Conservation (phyloP, 129 eudicot species). For the Gnaphalium uliginosum region DNA sequence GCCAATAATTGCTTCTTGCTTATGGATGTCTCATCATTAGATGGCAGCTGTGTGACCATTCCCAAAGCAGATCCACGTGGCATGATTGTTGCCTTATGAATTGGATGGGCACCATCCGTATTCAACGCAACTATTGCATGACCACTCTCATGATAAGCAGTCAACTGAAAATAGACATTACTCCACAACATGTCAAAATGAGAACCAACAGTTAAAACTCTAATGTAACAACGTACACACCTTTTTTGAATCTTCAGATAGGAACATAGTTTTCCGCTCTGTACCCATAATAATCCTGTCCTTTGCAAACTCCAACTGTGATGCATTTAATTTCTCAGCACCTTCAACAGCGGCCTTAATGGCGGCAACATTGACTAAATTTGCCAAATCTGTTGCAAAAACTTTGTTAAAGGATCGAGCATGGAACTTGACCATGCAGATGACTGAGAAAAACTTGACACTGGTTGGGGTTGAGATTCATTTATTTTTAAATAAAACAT, state of each 20-base stretch:
- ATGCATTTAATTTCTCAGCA: conserved; percentile 66
- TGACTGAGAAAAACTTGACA: background rate
- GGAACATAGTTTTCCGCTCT: conserved; percentile 83
- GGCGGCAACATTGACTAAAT: conserved; percentile 92
- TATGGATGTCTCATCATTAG: conserved; percentile 84
- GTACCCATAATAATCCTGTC: conserved; percentile 97
- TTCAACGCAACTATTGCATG: conserved; percentile 95
- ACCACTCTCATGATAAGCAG: conserved; percentile 97
- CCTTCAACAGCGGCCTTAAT: conserved; percentile 99
- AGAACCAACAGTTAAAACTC: background rate
- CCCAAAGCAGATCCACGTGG: conserved; percentile 97
- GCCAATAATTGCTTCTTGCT: conserved; percentile 91
- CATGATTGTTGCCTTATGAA: conserved; percentile 93
- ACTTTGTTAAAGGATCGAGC: background rate
- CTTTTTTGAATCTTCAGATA: conserved; percentile 88
- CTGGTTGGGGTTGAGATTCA: background rate
- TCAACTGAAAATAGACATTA: conserved; percentile 52
- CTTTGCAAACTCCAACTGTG: conserved; percentile 87
- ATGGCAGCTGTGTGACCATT: conserved; percentile 96
- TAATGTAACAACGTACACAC: conserved; percentile 31
- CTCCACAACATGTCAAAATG: background rate
- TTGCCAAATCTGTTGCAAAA: conserved; percentile 70
- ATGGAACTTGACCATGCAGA: background rate
- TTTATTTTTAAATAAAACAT: conserved; percentile 6
- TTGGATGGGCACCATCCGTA: conserved; percentile 93